Evolutionary conservation across 2,329 filamentous ascomycete genomes (phyloP), one percentile per base, ranked within the genome.

Genomic region (Gaeumannomyces tritici): DNA sequence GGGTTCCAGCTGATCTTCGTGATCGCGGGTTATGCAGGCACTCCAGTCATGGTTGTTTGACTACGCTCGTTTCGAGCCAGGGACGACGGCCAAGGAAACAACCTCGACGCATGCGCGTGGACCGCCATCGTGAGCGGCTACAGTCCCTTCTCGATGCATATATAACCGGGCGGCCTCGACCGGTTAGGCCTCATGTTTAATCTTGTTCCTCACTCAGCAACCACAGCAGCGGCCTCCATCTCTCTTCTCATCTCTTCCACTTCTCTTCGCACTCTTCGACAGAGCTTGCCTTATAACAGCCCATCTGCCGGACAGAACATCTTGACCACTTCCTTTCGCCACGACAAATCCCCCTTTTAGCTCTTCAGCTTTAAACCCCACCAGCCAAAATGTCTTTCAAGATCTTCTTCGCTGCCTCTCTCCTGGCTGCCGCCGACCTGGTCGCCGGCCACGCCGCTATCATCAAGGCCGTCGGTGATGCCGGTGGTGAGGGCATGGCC

Each of bases 371-470:
- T 26, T 26, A 12, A 29, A 21, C 24, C 18, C 28, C 54, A 28
- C 29, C 62, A 33, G 33, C 31, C 66, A 71, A 62, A 29, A 75
- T 74, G 70, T 66, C 68, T 62, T 64, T 72, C 69, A 75, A 73
- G 66, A 66, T 66, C 60, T 56, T 73, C 64, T 31, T 77, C 64
- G 65, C 74, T 66, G 72, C 83, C 70, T 74, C 78, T 70, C 75
- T 84, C 73, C 71, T 86, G 69, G 76, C 82, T 67, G 74, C 79
- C 65, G 79, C 79, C 68, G 75, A 80, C 66, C 78, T 88, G 61
- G 84, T 82, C 65, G 77, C 83, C 66, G 83, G 81, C 69, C 86
- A 89, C 77, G 79, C 79, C 64, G 84, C 81, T 67, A 86, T 89
- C 73, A 79, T 81, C 68, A 73, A 73, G 59, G 85, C 85, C 35